phyloP scores from a whole-genome alignment of 164 flowering plant species.

The Vitis riparia region DNA sequence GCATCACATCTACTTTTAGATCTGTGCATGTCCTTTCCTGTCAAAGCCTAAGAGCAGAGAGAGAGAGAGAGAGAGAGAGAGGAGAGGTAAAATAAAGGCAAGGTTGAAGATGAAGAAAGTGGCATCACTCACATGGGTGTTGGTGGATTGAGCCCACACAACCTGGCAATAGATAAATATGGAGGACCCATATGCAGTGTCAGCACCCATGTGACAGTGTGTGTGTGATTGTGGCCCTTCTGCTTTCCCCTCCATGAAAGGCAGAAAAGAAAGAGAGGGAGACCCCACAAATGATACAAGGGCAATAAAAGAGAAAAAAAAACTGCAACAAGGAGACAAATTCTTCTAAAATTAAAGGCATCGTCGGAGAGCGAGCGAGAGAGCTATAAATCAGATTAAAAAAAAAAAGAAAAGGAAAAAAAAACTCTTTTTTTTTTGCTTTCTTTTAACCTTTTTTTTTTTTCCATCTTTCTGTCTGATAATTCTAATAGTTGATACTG shows the following conservation, averaged over 20 bases:
- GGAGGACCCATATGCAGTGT: conserved; percentile 22
- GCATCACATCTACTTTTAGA: conserved; percentile 23
- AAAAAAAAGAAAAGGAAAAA: not conserved
- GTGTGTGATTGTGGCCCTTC: conserved; percentile 7
- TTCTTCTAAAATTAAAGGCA: not conserved
- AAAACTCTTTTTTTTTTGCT: not conserved
- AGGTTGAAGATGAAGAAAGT: not conserved
- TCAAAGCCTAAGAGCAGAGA: not conserved
- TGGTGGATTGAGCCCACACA: conserved; percentile 14
- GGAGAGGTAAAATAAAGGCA: not conserved
- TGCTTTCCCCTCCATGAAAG: conserved; percentile 11
- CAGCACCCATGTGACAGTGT: conserved; percentile 38
- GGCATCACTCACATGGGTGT: conserved; percentile 25
- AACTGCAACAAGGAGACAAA: conserved; percentile 6
- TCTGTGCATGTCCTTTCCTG: conserved; percentile 21
- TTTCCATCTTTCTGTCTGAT: conserved; percentile 3
- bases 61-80: conserved; percentile 1
- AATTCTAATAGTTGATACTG: conserved; percentile 4
- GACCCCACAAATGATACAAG: conserved; percentile 5
- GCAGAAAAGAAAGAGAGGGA: conserved; percentile 5
- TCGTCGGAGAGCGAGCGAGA: too few relatives aligned
- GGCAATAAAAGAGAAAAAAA: not conserved
- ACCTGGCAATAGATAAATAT: conserved; percentile 21
- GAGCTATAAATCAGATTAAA: not conserved
- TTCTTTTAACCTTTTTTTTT: not conserved